Conservation (phyloP, 371 early-diverging fungal genomes). For the Mortierella sp. region DNA sequence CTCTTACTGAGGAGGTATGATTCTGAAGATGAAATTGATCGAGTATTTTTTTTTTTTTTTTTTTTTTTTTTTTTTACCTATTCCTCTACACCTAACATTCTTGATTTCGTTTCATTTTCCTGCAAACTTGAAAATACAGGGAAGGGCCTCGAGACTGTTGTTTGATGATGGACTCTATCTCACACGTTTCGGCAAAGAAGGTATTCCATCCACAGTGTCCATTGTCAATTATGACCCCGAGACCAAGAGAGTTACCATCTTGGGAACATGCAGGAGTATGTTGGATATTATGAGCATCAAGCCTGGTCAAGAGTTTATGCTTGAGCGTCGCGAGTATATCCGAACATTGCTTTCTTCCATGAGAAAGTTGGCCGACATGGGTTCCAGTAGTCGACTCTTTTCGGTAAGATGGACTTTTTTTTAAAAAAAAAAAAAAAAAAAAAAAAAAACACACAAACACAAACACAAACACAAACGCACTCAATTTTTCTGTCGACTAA, state of each 20-base stretch:
- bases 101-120: not conserved
- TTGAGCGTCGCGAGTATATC: slow-evolving; percentile 34
- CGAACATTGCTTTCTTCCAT: slow-evolving; percentile 28
- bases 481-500: not conserved
- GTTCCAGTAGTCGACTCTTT: slow-evolving; percentile 25
- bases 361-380: slow-evolving; percentile 22
- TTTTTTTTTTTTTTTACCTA: not conserved
- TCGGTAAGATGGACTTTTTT: slow-evolving; percentile 16
- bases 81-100: not conserved
- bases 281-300: slow-evolving; percentile 11
- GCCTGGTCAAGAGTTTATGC: slow-evolving; percentile 20
- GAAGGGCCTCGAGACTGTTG: slow-evolving; percentile 20
- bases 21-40: too few species aligned
- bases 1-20: slow-evolving; percentile 24
- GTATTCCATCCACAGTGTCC: slow-evolving; percentile 24
- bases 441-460: too few species aligned
- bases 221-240: slow-evolving; percentile 21
- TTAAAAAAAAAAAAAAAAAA: too few species aligned
- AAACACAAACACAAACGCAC: too few species aligned
- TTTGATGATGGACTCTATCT: slow-evolving; percentile 18
- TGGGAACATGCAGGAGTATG: slow-evolving; percentile 33
- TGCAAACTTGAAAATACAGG: slow-evolving; percentile 10
- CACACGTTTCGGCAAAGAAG: not conserved
- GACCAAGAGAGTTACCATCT: slow-evolving; percentile 21
- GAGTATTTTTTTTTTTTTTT: not conserved